These are phyloP conservation scores for Triticum timopheevii DNA, from an alignment of 176 grass and related monocot species.

Conservation along the genomic window DNA sequence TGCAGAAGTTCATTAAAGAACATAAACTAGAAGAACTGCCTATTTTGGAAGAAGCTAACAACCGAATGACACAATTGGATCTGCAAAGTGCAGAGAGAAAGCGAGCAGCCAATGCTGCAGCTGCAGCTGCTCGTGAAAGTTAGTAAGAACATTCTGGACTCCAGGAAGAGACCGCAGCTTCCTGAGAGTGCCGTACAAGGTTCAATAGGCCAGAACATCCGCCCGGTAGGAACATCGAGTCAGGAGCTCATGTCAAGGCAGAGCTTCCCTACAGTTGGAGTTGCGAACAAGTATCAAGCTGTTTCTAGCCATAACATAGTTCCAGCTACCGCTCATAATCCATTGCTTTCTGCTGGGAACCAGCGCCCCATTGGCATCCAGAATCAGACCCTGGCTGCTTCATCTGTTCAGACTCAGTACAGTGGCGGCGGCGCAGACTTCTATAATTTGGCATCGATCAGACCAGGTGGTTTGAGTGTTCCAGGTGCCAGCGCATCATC, in stretches of 20 bases:
- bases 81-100: slow-evolving; percentile 41
- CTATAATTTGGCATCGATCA: background rate
- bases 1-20: slow-evolving; percentile 55
- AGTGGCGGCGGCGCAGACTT: slow-evolving; percentile 24
- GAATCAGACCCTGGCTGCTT: background rate
- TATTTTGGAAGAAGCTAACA: slow-evolving; percentile 42
- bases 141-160: slow-evolving; percentile 24
- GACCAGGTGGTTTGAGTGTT: slow-evolving; percentile 29
- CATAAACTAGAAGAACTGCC: slow-evolving; percentile 51
- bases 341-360: slow-evolving; percentile 7
- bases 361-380: slow-evolving; percentile 20
- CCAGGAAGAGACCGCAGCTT: slow-evolving; percentile 26
- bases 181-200: background rate
- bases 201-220: slow-evolving; percentile 17
- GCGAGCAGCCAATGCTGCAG: background rate
- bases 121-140: slow-evolving; percentile 24
- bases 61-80: slow-evolving; percentile 42
- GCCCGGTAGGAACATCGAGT: slow-evolving; percentile 1
- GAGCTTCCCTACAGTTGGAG: background rate
- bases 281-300: slow-evolving; percentile 11
- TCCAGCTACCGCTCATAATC: background rate
- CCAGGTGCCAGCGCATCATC: slow-evolving; percentile 3
- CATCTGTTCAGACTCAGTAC: slow-evolving; percentile 1
- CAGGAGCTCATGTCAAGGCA: background rate
- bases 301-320: slow-evolving; percentile 24